Evolutionary conservation across 2,329 filamentous ascomycete species (phyloP), one percentile per base, ranked within the genome.

Genomic region (Nemania serpens): DNA sequence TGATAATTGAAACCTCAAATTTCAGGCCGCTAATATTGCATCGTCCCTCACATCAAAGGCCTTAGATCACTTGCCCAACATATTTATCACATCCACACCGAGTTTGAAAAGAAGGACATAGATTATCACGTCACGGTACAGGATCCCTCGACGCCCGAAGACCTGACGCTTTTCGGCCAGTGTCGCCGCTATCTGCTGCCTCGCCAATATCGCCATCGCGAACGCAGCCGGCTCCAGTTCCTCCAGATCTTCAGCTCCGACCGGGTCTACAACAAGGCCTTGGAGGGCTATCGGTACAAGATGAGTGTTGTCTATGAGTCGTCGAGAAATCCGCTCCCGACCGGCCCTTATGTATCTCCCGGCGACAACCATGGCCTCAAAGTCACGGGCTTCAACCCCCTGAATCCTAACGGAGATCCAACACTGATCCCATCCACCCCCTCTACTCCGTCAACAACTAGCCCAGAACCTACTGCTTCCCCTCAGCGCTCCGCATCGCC

Each of bases 301-400:
- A 83, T 84, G 81, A 81, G 77, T 65, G 80, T 84, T 67, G 81
- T 80, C 42, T 84, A 81, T 69, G 81, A 84, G 66, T 74, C 78
- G 20, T 74, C 79, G 22, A 75, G 81, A 60, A 77, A 73, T 66
- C 81, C 83, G 0, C 56, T 58, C 1, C 58, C 63, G 62, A 76
- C 82, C 41, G 76, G 82, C 56, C 78, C 81, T 54, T 80, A 78
- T 55, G 71, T 75, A 18, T 84, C 84, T 59, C 77, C 81, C 9
- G 77, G 76, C 45, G 79, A 81, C 64, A 62, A 70, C 45, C 69
- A 79, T 47, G 73, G 72, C 42, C 77, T 78, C 62, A 76, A 77
- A 53, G 74, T 81, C 36, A 75, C 75, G 55, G 75, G 77, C 46
- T 82, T 80, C 70, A 78, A 64, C 22, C 54, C 46, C 12, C 45